Percentiles rank a stretch among this genome's conserved stretches.
phyloP scores from a whole-genome alignment of 2,329 filamentous ascomycete species.

The Sphaerulina musiva region DNA sequence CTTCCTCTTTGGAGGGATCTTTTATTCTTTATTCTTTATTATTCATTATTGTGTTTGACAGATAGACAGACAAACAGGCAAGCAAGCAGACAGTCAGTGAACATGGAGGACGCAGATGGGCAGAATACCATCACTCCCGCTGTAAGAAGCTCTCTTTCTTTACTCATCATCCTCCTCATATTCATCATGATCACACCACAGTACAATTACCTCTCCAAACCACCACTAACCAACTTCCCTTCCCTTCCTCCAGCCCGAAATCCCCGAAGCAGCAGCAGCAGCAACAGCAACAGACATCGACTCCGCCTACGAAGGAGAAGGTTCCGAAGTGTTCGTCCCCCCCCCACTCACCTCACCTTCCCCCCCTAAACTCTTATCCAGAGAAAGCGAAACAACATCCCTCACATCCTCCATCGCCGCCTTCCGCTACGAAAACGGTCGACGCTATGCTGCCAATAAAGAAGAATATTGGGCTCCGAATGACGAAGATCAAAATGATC shows the following conservation, averaged over 20 bases:
- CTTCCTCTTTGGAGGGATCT: too few species aligned
- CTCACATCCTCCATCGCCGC: constrained; percentile 10
- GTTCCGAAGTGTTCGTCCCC: too few species aligned
- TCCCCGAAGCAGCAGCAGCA: not conserved
- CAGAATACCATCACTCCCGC: not conserved
- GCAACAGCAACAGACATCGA: too few species aligned
- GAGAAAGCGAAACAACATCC: constrained; percentile 9
- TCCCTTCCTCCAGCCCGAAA: not conserved
- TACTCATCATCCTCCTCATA: not conserved
- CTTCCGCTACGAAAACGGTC: constrained; percentile 32
- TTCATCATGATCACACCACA: too few species aligned
- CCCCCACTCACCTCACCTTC: too few species aligned
- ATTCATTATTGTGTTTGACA: too few species aligned
- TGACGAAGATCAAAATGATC: constrained; percentile 27
- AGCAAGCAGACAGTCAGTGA: too few species aligned
- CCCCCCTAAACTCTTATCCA: not conserved
- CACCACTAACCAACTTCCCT: too few species aligned
- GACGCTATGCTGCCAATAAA: constrained; percentile 31
- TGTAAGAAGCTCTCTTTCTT: not conserved
- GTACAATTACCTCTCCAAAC: too few species aligned
- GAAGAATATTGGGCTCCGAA: constrained; percentile 34
- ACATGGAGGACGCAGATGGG: not conserved
- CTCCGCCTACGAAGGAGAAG: constrained; percentile 11
- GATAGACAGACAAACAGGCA: too few species aligned
- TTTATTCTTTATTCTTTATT: too few species aligned